phyloP scores from a whole-genome alignment of 805 yeast genomes.

The Cyberlindnera nakhonratchasimensis region DNA sequence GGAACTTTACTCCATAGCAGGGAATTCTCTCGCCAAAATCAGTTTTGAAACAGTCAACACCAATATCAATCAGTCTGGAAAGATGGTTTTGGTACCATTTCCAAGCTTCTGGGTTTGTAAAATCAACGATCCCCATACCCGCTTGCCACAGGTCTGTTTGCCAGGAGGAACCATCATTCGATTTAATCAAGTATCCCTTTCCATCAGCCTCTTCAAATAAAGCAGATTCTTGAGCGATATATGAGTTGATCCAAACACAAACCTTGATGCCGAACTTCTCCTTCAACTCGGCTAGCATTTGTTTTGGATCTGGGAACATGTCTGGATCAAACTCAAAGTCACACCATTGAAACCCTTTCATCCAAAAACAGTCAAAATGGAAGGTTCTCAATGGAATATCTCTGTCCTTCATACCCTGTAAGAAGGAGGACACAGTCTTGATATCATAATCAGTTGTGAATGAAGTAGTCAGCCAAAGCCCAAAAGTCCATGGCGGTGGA shows the following conservation, averaged over 20 bases:
- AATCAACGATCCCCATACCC: conserved; percentile 26
- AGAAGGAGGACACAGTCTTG: conserved; percentile 21
- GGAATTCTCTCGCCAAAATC: conserved; percentile 28
- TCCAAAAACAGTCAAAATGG: conserved; percentile 26
- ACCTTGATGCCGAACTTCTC: conserved; percentile 37
- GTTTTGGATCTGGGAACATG: conserved; percentile 22
- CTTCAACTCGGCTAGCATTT: conserved; percentile 31
- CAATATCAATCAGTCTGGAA: conserved; percentile 19
- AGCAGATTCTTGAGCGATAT: conserved; percentile 22
- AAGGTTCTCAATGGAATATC: conserved; percentile 23
- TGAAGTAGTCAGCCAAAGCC: conserved; percentile 24
- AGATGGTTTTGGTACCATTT: conserved; percentile 21
- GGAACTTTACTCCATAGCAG: conserved; percentile 17
- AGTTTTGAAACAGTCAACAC: conserved; percentile 25
- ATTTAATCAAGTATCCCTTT: conserved; percentile 22
- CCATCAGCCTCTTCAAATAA: conserved; percentile 20
- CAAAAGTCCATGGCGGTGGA: conserved; percentile 27
- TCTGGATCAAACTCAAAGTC: conserved; percentile 25
- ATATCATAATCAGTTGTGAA: conserved; percentile 25
- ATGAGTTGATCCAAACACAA: conserved; percentile 25
- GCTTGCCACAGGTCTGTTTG: conserved; percentile 26
- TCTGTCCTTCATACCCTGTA: conserved; percentile 25
- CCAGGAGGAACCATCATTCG: conserved; percentile 19
- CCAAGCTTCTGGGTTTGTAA: conserved; percentile 23
- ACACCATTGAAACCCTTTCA: conserved; percentile 27